Percentiles rank a stretch among this genome's conserved stretches.
phyloP scores from a whole-genome alignment of 768 basidiomycete genomes.

The Boletus tomentosulus region DNA sequence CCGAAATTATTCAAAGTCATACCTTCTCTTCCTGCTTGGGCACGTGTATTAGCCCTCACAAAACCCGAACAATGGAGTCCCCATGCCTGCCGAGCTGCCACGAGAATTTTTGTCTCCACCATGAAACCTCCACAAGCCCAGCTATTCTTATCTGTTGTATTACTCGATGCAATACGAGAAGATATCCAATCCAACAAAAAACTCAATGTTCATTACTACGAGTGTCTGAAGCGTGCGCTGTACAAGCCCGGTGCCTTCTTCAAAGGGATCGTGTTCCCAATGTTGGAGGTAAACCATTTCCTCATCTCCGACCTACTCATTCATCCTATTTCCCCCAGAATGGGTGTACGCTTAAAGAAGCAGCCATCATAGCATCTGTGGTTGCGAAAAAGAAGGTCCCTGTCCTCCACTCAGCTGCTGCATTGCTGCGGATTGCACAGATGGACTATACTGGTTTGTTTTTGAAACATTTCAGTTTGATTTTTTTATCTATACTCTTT shows the following conservation, averaged over 20 bases:
- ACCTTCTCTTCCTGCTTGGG: conserved; percentile 94
- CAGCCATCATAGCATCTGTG: conserved; percentile 89
- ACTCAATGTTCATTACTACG: conserved; percentile 90
- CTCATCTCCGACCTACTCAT: conserved; percentile 26
- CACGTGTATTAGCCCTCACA: conserved; percentile 89
- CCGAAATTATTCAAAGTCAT: conserved; percentile 99
- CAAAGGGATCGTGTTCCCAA: conserved; percentile 94
- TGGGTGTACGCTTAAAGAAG: conserved; percentile 91
- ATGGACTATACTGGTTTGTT: conserved; percentile 90
- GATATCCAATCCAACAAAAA: conserved; percentile 87
- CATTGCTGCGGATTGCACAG: conserved; percentile 84
- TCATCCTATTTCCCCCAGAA: conserved; percentile 34
- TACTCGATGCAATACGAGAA: conserved; percentile 84
- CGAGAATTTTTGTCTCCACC: conserved; percentile 92
- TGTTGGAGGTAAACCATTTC: conserved; percentile 69
- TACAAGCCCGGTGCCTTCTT: conserved; percentile 99
- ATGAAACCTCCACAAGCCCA: conserved; percentile 95
- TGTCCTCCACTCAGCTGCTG: conserved; percentile 94
- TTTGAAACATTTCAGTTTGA: background rate
- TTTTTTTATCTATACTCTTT: background rate
- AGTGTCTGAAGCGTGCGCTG: conserved; percentile 84
- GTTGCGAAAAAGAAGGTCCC: conserved; percentile 89
- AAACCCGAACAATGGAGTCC: conserved; percentile 93
- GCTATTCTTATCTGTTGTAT: conserved; percentile 85
- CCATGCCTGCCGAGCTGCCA: conserved; percentile 91